phyloP scores from a whole-genome alignment of 352 stramenopile species.

The Pythium sukuiense region DNA sequence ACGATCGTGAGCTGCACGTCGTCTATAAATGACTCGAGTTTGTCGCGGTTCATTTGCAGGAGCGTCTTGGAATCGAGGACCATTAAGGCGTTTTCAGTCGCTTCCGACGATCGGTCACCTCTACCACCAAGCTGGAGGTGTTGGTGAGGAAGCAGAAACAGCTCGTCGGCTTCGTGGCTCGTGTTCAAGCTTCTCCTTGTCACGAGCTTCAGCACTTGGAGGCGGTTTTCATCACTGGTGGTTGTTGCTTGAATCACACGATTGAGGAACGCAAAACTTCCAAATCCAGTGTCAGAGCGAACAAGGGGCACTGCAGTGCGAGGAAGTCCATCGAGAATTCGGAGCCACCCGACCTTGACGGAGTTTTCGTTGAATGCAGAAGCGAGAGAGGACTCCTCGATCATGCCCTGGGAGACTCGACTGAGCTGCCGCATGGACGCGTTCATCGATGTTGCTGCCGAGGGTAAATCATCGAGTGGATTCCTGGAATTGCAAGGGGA shows the following conservation, averaged over 20 bases:
- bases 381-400: not conserved
- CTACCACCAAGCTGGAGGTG: not conserved
- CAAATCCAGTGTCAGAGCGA: not conserved
- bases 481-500: not conserved
- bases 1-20: conserved; percentile 41
- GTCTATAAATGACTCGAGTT: conserved; percentile 38
- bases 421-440: not conserved
- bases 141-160: conserved; percentile 20
- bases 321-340: not conserved
- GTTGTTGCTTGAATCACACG: not conserved
- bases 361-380: not conserved
- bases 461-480: not conserved
- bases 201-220: conserved; percentile 8
- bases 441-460: not conserved
- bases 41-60: conserved; percentile 34
- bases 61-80: conserved; percentile 31
- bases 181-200: not conserved
- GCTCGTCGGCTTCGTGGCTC: conserved; percentile 9
- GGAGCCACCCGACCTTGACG: not conserved
- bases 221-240: not conserved
- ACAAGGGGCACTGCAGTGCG: not conserved
- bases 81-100: conserved; percentile 30
- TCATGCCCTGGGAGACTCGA: not conserved
- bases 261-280: not conserved
- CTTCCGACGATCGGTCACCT: not conserved